A percentile compares a stretch with the other conserved stretches of the same genome.
Evolutionary conservation across 2,329 filamentous ascomycete species (phyloP).

Genomic region (Calonectria fujianensis): DNA sequence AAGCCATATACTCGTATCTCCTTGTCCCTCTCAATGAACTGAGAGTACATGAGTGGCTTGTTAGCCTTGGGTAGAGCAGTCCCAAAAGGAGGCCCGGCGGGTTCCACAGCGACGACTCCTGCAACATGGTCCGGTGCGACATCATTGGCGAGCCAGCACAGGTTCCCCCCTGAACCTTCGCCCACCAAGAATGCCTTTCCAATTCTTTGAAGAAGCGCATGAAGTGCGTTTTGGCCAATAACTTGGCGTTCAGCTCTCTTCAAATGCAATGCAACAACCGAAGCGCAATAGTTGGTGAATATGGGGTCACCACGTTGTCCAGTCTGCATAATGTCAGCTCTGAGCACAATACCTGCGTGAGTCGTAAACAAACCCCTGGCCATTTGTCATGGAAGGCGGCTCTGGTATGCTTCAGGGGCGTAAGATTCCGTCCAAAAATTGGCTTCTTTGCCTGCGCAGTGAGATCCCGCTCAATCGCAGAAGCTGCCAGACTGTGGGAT

Average conservation of each 20-base stretch:
- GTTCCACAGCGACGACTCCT: constrained; percentile 71
- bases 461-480: constrained; percentile 55
- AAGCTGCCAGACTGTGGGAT: constrained; percentile 46
- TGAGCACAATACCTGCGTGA: background rate
- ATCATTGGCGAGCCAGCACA: constrained; percentile 70
- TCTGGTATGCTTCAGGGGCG: constrained; percentile 47
- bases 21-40: constrained; percentile 53
- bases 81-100: constrained; percentile 71
- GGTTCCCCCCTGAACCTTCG: constrained; percentile 69
- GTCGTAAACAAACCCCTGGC: constrained; percentile 58
- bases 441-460: constrained; percentile 56
- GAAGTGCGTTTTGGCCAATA: constrained; percentile 60
- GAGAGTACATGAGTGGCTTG: constrained; percentile 44
- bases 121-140: constrained; percentile 67
- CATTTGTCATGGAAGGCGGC: constrained; percentile 61
- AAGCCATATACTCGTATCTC: constrained; percentile 62
- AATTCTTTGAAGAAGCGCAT: constrained; percentile 64
- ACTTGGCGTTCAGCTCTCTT: constrained; percentile 56
- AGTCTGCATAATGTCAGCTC: constrained; percentile 51
- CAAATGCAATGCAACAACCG: constrained; percentile 61
- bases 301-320: constrained; percentile 64
- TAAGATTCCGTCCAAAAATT: constrained; percentile 2
- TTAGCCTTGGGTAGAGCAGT: constrained; percentile 36
- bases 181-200: constrained; percentile 67
- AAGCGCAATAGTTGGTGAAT: constrained; percentile 70